Conservation (phyloP, 2,329 filamentous ascomycete species). For the Rosellinia necatrix region DNA sequence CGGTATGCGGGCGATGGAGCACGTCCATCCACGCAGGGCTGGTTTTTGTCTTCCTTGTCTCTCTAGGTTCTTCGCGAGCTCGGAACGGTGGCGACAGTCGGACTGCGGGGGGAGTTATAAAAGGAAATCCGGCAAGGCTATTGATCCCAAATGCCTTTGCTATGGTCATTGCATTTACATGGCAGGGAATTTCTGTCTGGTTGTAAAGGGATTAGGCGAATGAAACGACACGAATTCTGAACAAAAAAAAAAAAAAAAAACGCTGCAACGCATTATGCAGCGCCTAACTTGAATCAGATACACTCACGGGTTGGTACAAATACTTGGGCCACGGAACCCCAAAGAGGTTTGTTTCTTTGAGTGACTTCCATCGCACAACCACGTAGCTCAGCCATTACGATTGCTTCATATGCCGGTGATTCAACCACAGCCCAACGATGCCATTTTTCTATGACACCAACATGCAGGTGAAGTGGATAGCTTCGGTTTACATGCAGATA, state of each 20-base stretch:
- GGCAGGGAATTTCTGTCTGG: slow-evolving; percentile 51
- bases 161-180: slow-evolving; percentile 55
- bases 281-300: neutral
- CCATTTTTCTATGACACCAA: neutral
- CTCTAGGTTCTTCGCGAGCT: slow-evolving; percentile 33
- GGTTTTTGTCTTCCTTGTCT: slow-evolving; percentile 28
- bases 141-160: slow-evolving; percentile 42
- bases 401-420: too few species aligned
- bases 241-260: slow-evolving; percentile 20
- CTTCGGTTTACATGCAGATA: neutral
- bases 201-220: slow-evolving; percentile 58
- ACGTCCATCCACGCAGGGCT: slow-evolving; percentile 26
- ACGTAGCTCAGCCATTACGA: too few species aligned
- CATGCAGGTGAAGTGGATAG: neutral
- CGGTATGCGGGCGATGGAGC: slow-evolving; percentile 28
- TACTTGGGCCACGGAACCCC: neutral
- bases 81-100: slow-evolving; percentile 38
- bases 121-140: slow-evolving; percentile 40
- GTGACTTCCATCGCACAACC: too few species aligned
- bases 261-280: neutral
- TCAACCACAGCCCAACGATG: neutral
- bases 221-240: slow-evolving; percentile 52
- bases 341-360: too few species aligned
- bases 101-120: slow-evolving; percentile 44
- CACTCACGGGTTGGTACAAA: neutral